Base-by-base conservation (phyloP, 345 rosid species). In the Adansonia digitata region DNA sequence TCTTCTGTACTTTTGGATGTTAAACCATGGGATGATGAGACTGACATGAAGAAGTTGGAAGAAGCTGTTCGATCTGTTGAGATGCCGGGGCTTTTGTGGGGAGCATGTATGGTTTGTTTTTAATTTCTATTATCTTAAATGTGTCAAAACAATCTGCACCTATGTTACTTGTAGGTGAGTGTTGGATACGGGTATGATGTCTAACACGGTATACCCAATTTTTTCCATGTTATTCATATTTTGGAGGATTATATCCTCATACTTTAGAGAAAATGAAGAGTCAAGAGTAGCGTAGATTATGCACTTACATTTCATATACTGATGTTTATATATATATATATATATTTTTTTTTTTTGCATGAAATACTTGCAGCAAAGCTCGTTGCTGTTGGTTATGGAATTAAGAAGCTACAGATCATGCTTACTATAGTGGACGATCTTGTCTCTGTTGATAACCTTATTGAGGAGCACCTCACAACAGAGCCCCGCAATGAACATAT, bases 1-100 rank as follows among this genome's bases (percentile, higher is more conserved):
- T 92, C 97, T n/a, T 94, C 97, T 2, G 85, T 94, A 51, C 94
- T 94, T 24, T 17, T 94, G 94, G 98, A 92, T 71, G 85, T 94
- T 31, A 92, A 94, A 73, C 97, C 98, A 59, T 94, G 97, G 97
- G 98, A 94, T 78, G 98, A 94, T 69, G 98, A 94, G 84, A 94
- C 98, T 3, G 98, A 94, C 91, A 91, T 92, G 97, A 90, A 88
- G 89, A 90, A 91, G 80, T 80, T 94, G 64, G 97, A 94, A 78
- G 92, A 87, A 83, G 81, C 80, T 51, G 97, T 94, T 37, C 84
- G 97, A 37, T 49, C 77, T 35, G 45, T 92, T 37, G 84, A 90
- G 86, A 80, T 94, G 97, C 91, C 92, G 0, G 97, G 98, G 77
- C 98, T 94, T 27, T 43, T 88, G 0, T 92, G 98, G 98, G 98